Base-by-base conservation (phyloP, 805 yeast species). In the Barnettozyma populi region DNA sequence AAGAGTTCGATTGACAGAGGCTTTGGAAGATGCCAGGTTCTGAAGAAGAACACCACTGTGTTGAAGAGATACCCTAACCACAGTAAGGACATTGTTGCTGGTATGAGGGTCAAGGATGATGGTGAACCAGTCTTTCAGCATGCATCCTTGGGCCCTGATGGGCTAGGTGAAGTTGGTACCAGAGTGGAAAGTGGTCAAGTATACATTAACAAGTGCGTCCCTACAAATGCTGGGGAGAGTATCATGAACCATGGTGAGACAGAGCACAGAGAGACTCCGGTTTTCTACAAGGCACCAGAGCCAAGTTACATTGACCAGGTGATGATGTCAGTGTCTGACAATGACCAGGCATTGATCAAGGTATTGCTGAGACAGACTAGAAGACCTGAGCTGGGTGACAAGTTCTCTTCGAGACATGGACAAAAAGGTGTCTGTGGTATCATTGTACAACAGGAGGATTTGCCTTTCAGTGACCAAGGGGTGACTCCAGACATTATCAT, bases 391-490 rank as follows among this genome's bases (percentile, higher is more conserved):
- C 72, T 94, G 44, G 99, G 99, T 55, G 99, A 94, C 63, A 94
- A 94, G 67, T 94, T 94, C 62, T 90, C 97, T 2, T 89, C 97
- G 1, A 81, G 99, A 68, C 98, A 92, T 70, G 99, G 99, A 36
- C 99, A 92, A 67, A 92, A 92, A 74, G 99, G 99, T 80, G 98
- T 94, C 27, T 92, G 98, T 73, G 98, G 99, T 70, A 89, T 94
- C 57, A 94, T 92, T 65, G 97, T 92, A 5, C 90, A 89, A 57
- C 98, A 92, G 64, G 98, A 92, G 58, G 99, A 92, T 62, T 75
- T 92, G 76, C 99, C 99, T 13, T 92, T 92, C 69, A 88, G 83
- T 63, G 98, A 94, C 58, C 78, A 82, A 49, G 99, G 99, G 64
- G 78, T 94, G 23, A 74, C 80, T 3, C 99, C 99, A 0, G 99